Base-by-base conservation (phyloP, 164 flowering plant genomes). In the Kalanchoe fedtschenkoi region DNA sequence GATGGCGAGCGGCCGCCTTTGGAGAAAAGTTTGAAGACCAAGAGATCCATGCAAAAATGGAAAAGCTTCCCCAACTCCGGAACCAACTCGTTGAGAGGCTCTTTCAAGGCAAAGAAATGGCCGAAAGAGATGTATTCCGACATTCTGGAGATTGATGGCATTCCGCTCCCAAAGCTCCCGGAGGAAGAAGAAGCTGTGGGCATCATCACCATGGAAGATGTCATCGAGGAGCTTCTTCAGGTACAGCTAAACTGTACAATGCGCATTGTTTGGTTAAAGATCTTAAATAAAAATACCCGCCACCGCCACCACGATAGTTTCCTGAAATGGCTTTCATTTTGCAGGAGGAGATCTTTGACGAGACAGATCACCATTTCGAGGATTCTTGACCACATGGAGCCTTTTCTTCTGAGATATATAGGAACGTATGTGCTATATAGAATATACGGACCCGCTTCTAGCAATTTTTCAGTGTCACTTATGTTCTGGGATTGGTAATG, bases 31-130 rank as follows among this genome's bases (percentile, higher is more conserved):
- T 43, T 77, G 6, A 82, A 77, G 68, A 71, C 63, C 53, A 82
- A 75, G 66, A 79, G 78, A 60, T 41, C 80, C 6, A 65, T 89
- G 7, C 85, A 85, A 57, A 84, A 85, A 72, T 80, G 91, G 93
- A 89, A 88, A 77, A 89, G 91, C 66, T 84, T 86, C 66, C 89
- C 98, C 1, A 74, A 75, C 67, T 63, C 55, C 32, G 74, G 65
- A 37, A 71, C 58, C 41, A n/a, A 71, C 66, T 77, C 84, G 15
- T 70, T 61, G 51, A 69, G 75, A 68, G 72, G 81, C 14, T 67
- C 73, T 15, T 63, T 75, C 8, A 83, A 83, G 78, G 77, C 83
- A 75, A 89, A 80, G 78, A 92, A 86, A 72, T 89, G 93, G 91
- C 47, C 81, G 8, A 89, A 83, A 70, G 88, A 86, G 43, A 76